Percentiles rank a stretch among this genome's conserved stretches.
phyloP scores from a whole-genome alignment of 2,329 filamentous ascomycete species.

The Penicillium aurantiogriseum region DNA sequence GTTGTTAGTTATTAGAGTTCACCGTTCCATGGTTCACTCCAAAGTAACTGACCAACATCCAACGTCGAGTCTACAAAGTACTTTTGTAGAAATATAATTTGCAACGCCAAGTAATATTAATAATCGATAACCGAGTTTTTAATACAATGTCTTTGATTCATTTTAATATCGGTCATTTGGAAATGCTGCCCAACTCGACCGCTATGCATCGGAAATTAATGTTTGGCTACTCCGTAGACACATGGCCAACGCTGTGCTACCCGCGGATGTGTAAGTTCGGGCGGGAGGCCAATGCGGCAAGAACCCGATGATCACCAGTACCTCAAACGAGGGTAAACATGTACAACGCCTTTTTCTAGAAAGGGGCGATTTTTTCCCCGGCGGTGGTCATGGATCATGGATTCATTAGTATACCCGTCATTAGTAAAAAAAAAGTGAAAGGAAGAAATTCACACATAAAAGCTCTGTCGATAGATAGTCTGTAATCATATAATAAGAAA shows the following conservation, averaged over 20 bases:
- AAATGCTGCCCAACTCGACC: constrained; percentile 12
- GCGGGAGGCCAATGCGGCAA: constrained; percentile 8
- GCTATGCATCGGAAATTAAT: constrained; percentile 7
- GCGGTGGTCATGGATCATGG: neutral
- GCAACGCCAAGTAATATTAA: neutral
- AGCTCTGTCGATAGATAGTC: constrained; percentile 4
- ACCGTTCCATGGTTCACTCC: constrained; percentile 10
- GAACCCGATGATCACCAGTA: neutral
- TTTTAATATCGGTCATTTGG: neutral
- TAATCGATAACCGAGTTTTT: neutral
- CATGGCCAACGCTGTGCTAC: constrained; percentile 10
- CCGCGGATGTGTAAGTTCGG: constrained; percentile 5
- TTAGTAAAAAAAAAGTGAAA: neutral
- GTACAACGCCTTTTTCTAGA: neutral
- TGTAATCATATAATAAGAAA: constrained; percentile 3
- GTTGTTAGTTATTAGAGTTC: constrained; percentile 9
- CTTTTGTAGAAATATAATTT: neutral
- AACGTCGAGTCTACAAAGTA: constrained; percentile 2
- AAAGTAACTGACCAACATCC: constrained; percentile 5
- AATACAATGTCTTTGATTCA: neutral
- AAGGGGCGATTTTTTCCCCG: neutral
- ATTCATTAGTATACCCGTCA: neutral
- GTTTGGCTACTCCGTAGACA: constrained; percentile 8
- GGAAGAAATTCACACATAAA: neutral
- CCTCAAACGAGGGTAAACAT: neutral